Conservation (phyloP, 495 filamentous ascomycete species). For the Talaromyces thailandensis region DNA sequence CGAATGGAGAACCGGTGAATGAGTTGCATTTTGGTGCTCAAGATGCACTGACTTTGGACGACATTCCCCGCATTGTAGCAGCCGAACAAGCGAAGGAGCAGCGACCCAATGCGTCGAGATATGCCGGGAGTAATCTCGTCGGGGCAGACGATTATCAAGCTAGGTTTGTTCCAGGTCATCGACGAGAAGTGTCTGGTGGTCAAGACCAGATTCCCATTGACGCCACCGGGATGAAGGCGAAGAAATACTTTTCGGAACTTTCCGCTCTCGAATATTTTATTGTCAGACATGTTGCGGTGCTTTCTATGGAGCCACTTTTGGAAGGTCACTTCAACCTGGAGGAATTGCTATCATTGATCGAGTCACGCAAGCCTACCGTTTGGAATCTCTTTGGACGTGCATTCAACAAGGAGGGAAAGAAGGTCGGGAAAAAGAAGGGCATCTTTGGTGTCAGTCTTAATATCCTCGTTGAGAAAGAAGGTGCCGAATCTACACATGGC, state of each 20-base stretch:
- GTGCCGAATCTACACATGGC: slow-evolving; percentile 90
- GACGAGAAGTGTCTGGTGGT: slow-evolving; percentile 64
- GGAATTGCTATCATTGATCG: slow-evolving; percentile 89
- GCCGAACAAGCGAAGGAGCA: slow-evolving; percentile 92
- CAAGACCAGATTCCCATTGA: slow-evolving; percentile 30
- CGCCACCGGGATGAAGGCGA: slow-evolving; percentile 31
- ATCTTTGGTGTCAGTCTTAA: slow-evolving; percentile 83
- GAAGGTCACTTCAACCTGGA: slow-evolving; percentile 87
- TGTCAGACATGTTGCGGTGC: slow-evolving; percentile 85
- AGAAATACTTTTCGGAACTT: slow-evolving; percentile 92
- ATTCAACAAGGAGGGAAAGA: slow-evolving; percentile 74
- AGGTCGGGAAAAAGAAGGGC: slow-evolving; percentile 81
- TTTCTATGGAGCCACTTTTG: slow-evolving; percentile 90
- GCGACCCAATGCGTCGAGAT: slow-evolving; percentile 71
- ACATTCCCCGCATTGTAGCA: slow-evolving; percentile 95
- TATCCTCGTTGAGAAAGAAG: slow-evolving; percentile 80
- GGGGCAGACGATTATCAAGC: slow-evolving; percentile 51
- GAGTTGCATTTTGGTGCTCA: slow-evolving; percentile 81
- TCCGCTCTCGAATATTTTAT: slow-evolving; percentile 97
- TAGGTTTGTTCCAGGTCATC: slow-evolving; percentile 63
- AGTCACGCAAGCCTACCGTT: slow-evolving; percentile 86
- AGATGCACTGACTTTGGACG: slow-evolving; percentile 86
- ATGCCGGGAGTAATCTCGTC: slow-evolving; percentile 68
- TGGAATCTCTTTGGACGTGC: slow-evolving; percentile 98
- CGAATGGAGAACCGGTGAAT: slow-evolving; percentile 59